A percentile compares a stretch with the other conserved stretches of the same genome.
phyloP scores from a whole-genome alignment of 768 basidiomycete genomes.

The Sutorius australiensis region DNA sequence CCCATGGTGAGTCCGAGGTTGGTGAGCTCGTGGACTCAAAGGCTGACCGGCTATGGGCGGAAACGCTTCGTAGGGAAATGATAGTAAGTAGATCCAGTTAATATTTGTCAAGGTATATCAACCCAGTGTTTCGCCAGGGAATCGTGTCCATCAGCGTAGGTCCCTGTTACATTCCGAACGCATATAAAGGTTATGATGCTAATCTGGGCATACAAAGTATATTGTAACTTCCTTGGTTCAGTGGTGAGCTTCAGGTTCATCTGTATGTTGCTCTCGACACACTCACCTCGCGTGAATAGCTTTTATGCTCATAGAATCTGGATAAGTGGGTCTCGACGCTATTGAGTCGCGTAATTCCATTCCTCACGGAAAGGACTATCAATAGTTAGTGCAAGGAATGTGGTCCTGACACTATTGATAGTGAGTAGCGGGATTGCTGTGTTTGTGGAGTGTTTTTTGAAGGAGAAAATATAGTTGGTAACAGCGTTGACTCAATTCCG shows the following conservation, averaged over 20 bases:
- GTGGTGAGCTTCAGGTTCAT: not conserved
- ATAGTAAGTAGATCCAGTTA: not conserved
- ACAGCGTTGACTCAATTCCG: constrained; percentile 6
- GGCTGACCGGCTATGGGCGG: not conserved
- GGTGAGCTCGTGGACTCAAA: not conserved
- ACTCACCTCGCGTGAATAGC: not conserved
- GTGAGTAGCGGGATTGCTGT: not conserved
- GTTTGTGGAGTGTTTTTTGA: not conserved
- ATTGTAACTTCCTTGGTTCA: constrained; percentile 5
- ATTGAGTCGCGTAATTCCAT: no score
- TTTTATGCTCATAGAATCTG: constrained; percentile 14
- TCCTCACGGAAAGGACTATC: not conserved
- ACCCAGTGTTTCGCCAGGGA: not conserved
- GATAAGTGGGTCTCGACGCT: constrained; percentile 3
- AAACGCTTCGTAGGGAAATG: not conserved
- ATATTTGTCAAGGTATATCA: not conserved
- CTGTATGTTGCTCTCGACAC: not conserved
- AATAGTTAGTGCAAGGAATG: constrained; percentile 6
- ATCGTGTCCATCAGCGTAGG: not conserved
- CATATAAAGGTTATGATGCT: not conserved
- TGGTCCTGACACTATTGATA: constrained; percentile 1
- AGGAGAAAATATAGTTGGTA: not conserved
- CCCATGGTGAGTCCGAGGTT: constrained; percentile 2
- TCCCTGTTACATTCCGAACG: not conserved
- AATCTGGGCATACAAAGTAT: not conserved